Conservation (phyloP, 352 stramenopile genomes). For the Peronospora destructor region DNA sequence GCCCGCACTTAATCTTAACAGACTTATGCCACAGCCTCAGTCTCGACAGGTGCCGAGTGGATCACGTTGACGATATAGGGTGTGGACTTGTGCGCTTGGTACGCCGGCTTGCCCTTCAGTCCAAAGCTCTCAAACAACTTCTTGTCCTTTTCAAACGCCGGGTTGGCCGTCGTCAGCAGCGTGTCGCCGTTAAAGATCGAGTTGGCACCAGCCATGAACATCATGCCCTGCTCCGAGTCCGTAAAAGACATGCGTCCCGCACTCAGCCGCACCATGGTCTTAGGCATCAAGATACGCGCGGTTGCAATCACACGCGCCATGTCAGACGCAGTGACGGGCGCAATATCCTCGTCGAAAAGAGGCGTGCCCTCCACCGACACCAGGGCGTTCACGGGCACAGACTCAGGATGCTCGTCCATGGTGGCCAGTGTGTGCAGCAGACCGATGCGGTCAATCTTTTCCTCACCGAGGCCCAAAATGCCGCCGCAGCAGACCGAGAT, state of each 20-base stretch:
- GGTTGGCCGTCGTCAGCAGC: conserved; percentile 95
- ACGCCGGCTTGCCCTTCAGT: conserved; percentile 92
- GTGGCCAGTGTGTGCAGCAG: conserved; percentile 94
- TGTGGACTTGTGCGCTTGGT: conserved; percentile 80
- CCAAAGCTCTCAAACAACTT: conserved; percentile 92
- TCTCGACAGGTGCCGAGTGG: conserved; percentile 42
- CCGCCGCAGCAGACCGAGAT: conserved; percentile 96
- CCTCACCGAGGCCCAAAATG: conserved; percentile 95
- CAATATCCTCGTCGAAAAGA: conserved; percentile 86
- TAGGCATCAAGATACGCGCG: conserved; percentile 95
- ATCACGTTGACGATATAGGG: conserved; percentile 81
- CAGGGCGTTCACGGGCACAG: conserved; percentile 95
- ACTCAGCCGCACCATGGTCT: conserved; percentile 95
- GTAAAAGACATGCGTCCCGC: conserved; percentile 95
- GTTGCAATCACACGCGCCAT: conserved; percentile 98
- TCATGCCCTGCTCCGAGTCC: conserved; percentile 92
- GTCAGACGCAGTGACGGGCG: conserved; percentile 90
- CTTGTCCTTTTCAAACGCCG: conserved; percentile 93
- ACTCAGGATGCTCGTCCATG: conserved; percentile 94
- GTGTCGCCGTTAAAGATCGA: conserved; percentile 98
- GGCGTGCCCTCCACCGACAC: conserved; percentile 93
- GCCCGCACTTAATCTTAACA: conserved; percentile 25
- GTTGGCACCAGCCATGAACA: conserved; percentile 97
- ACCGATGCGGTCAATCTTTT: conserved; percentile 91
- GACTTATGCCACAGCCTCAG: conserved; percentile 31